Conservation (phyloP, 2,329 filamentous ascomycete genomes). For the Fusarium denticulatum region DNA sequence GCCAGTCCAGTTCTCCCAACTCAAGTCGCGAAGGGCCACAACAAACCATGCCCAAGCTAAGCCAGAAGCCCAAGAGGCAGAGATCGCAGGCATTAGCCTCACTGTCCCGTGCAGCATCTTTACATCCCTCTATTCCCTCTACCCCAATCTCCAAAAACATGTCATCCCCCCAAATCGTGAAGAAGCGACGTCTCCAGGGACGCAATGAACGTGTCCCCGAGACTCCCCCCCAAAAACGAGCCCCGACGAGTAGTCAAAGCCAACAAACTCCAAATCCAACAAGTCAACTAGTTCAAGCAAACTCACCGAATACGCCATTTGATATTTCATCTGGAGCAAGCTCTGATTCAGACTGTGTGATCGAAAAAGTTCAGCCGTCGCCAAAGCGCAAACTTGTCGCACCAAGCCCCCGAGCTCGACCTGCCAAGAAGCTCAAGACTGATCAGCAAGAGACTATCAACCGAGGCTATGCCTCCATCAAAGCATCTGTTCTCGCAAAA, state of each 20-base stretch:
- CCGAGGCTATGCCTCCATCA: neutral
- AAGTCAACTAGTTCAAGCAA: constrained; percentile 1
- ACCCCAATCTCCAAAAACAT: neutral
- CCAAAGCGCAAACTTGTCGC: constrained; percentile 26
- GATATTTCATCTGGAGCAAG: constrained; percentile 31
- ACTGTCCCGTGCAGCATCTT: neutral
- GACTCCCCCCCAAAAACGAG: constrained; percentile 4
- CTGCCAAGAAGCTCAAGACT: constrained; percentile 11
- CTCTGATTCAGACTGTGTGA: constrained; percentile 30
- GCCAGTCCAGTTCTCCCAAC: neutral
- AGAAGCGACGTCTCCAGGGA: neutral
- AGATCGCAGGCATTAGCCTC: neutral
- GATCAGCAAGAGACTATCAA: neutral
- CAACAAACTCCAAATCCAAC: neutral
- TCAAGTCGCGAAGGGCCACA: neutral
- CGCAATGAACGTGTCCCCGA: constrained; percentile 6
- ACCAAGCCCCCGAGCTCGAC: neutral
- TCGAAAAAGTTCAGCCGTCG: constrained; percentile 7
- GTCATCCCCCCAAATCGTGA: constrained; percentile 6
- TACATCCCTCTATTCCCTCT: neutral
- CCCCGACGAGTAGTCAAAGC: neutral
- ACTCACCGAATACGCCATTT: constrained; percentile 31
- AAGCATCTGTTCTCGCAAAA: neutral
- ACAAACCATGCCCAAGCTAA: neutral
- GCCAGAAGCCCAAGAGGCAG: neutral